Evolutionary conservation across 2,329 filamentous ascomycete species (phyloP).

Genomic region (Fusarium sp.): DNA sequence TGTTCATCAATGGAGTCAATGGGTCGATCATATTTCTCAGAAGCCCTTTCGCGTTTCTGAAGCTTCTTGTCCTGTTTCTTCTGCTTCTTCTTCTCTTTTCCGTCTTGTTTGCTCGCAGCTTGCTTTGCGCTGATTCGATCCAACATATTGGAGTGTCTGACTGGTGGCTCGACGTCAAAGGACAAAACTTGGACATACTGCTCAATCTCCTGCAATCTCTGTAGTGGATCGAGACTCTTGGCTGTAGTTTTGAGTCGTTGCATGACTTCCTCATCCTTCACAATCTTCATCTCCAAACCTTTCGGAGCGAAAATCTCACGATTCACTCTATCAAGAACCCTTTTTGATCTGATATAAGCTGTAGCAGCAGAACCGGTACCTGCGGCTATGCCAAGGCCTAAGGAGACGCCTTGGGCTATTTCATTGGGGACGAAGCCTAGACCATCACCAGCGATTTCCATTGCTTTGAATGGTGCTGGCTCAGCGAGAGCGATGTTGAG

Average conservation of each 20-base stretch:
- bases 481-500: conserved; percentile 17
- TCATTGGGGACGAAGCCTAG: conserved; percentile 13
- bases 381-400: conserved; percentile 15
- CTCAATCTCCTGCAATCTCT: background rate
- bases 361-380: conserved; percentile 11
- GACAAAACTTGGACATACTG: background rate
- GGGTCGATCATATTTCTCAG: background rate
- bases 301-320: background rate
- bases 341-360: conserved; percentile 18
- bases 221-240: conserved; percentile 12
- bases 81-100: conserved; percentile 4
- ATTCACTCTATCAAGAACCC: background rate
- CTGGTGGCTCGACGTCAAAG: conserved; percentile 12
- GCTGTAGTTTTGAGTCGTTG: background rate
- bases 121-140: conserved; percentile 29
- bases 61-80: background rate
- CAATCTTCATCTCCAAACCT: conserved; percentile 11
- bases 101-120: conserved; percentile 1
- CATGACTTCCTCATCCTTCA: conserved; percentile 21
- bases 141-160: background rate
- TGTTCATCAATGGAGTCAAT: conserved; percentile 13
- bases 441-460: conserved; percentile 5
- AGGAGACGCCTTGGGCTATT: conserved; percentile 7
- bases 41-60: background rate
- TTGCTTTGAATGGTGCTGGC: conserved; percentile 7